Percentiles rank a stretch among this genome's conserved stretches.
Conservation (phyloP, 192 early-diverging fungal genomes). For the Podila epigama region DNA sequence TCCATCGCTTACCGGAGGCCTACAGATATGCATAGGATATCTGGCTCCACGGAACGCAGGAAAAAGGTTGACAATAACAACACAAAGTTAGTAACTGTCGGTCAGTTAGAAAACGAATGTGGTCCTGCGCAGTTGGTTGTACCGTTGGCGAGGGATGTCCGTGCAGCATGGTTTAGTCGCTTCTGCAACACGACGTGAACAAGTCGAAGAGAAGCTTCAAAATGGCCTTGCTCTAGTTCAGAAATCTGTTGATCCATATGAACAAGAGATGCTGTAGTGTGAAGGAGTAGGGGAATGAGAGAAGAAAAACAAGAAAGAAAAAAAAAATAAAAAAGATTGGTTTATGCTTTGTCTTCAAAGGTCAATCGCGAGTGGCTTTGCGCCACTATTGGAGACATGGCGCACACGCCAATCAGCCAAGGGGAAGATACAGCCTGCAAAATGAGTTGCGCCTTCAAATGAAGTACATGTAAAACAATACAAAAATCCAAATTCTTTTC, state of each 20-base stretch:
- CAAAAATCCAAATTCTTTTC: slow-evolving; percentile 6
- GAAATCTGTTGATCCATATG: neutral
- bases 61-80: neutral
- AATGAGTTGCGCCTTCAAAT: no score
- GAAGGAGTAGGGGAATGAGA: neutral
- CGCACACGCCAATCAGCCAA: no score
- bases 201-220: slow-evolving; percentile 18
- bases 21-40: slow-evolving; percentile 36
- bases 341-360: neutral
- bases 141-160: slow-evolving; percentile 29
- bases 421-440: no score
- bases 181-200: slow-evolving; percentile 1
- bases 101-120: no score
- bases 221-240: slow-evolving; percentile 8
- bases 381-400: neutral
- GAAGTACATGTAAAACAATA: no score
- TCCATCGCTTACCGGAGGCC: slow-evolving; percentile 20
- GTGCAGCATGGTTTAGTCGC: slow-evolving; percentile 24
- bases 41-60: slow-evolving; percentile 3
- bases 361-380: neutral
- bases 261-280: no score
- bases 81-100: neutral
- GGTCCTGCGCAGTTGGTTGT: neutral
- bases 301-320: neutral
- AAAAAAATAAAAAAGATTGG: neutral